Conservation (phyloP, 2,329 filamentous ascomycete genomes). For the Hypoxylon sp. region DNA sequence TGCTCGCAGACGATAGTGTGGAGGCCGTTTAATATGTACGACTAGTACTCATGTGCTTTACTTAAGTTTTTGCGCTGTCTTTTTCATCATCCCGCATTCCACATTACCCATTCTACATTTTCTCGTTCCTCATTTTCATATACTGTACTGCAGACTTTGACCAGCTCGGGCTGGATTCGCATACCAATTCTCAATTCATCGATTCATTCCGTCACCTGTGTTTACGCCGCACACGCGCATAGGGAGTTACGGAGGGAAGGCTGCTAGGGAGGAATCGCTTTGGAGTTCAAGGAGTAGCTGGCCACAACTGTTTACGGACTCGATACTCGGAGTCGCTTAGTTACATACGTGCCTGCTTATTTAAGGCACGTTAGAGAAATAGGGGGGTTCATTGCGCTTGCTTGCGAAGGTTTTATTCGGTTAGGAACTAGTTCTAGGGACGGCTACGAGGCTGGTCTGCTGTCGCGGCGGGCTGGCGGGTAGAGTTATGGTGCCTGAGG, state of each 20-base stretch:
- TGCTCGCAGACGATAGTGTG: conserved; percentile 45
- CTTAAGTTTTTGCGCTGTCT: background rate
- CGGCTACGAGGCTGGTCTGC: background rate
- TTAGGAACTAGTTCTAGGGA: background rate
- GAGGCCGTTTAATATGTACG: conserved; percentile 34
- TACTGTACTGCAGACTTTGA: conserved; percentile 31
- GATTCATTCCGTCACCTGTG: conserved; percentile 5
- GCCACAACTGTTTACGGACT: background rate
- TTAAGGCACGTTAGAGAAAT: background rate
- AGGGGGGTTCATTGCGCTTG: background rate
- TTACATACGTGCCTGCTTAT: background rate
- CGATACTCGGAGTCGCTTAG: too few species aligned
- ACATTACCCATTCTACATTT: background rate
- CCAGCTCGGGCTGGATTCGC: conserved; percentile 33
- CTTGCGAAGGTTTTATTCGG: background rate
- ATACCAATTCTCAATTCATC: conserved; percentile 5
- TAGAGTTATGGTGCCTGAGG: background rate
- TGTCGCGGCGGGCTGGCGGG: background rate
- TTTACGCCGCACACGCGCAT: conserved; percentile 8
- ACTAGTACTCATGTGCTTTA: conserved; percentile 42
- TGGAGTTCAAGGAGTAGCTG: conserved; percentile 27
- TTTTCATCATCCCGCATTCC: background rate
- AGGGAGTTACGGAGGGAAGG: conserved; percentile 11
- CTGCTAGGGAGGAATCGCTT: conserved; percentile 9
- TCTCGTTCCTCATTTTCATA: background rate